Evolutionary conservation across 768 basidiomycete species (phyloP).

Genomic region (Tricholoma sp.): DNA sequence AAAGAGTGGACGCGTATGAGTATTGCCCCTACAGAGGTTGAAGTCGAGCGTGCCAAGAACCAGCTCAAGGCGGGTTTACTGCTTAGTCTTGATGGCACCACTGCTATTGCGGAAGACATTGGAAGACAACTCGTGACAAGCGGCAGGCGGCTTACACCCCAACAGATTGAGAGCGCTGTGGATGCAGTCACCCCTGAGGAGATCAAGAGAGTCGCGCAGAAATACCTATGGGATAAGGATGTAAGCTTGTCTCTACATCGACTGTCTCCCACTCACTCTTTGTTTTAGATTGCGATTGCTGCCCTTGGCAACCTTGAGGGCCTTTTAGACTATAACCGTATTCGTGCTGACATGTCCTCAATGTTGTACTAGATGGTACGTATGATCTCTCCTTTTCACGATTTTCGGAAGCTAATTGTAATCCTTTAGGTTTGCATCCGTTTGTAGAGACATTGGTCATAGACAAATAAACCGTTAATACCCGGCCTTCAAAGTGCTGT

Average conservation of each 20-base stretch:
- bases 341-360: slow-evolving; percentile 79
- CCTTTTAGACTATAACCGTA: slow-evolving; percentile 90
- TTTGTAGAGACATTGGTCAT: too few species aligned
- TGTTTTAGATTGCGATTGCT: slow-evolving; percentile 69
- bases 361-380: slow-evolving; percentile 57
- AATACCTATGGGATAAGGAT: slow-evolving; percentile 97
- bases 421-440: too few species aligned
- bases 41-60: slow-evolving; percentile 97
- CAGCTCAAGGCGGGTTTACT: slow-evolving; percentile 95
- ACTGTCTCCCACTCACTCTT: slow-evolving; percentile 5
- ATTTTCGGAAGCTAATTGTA: too few species aligned
- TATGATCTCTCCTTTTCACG: neutral
- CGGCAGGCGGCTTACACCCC: slow-evolving; percentile 83
- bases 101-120: slow-evolving; percentile 96
- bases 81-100: slow-evolving; percentile 90
- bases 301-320: slow-evolving; percentile 90
- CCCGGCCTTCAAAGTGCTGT: too few species aligned
- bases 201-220: slow-evolving; percentile 91
- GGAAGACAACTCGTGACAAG: slow-evolving; percentile 96
- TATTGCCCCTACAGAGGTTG: slow-evolving; percentile 72
- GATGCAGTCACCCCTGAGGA: slow-evolving; percentile 86
- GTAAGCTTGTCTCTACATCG: slow-evolving; percentile 35
- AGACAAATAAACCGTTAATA: too few species aligned
- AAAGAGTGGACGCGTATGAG: slow-evolving; percentile 97
- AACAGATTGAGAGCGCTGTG: slow-evolving; percentile 90